Conservation (phyloP, 164 flowering plant genomes). For the Warburgia ugandensis region DNA sequence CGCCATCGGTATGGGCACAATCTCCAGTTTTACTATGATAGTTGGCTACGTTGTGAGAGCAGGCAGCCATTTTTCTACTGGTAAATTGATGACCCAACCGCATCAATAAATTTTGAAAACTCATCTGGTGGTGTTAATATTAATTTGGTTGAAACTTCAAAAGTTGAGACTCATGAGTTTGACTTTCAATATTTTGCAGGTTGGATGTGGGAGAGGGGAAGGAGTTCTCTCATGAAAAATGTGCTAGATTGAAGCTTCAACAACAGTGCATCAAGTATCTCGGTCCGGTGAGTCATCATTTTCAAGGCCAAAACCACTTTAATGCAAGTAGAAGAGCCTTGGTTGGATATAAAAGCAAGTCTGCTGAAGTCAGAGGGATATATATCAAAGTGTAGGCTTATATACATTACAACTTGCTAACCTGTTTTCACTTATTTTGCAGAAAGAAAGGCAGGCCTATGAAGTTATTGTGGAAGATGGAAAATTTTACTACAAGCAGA, state of each 20-base stretch:
- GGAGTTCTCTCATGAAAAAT: slow-evolving; percentile 67
- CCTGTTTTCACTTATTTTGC: slow-evolving; percentile 10
- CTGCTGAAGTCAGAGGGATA: no score
- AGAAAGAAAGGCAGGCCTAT: slow-evolving; percentile 70
- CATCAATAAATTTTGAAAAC: not conserved
- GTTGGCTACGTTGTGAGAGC: slow-evolving; percentile 84
- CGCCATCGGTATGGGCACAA: slow-evolving; percentile 97
- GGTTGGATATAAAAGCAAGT: not conserved
- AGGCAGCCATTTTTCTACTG: slow-evolving; percentile 91
- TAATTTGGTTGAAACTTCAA: not conserved
- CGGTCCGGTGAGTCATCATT: slow-evolving; percentile 54
- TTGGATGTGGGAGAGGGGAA: slow-evolving; percentile 86
- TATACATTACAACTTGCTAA: not conserved
- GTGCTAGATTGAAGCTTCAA: slow-evolving; percentile 69
- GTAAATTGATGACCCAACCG: slow-evolving; percentile 31
- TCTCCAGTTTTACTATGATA: slow-evolving; percentile 73
- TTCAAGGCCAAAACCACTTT: not conserved
- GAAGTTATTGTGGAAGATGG: slow-evolving; percentile 64
- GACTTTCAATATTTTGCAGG: slow-evolving; percentile 35
- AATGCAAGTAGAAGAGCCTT: not conserved
- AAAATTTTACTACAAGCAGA: slow-evolving; percentile 49
- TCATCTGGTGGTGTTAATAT: not conserved
- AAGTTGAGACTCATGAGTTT: not conserved
- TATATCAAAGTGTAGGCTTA: no score
- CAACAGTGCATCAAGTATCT: slow-evolving; percentile 95